Percentiles rank a stretch among this genome's conserved stretches.
These are phyloP conservation scores for Linanthus parryae DNA, from an alignment of 148 eudicot genomes.

Conservation along the genomic window DNA sequence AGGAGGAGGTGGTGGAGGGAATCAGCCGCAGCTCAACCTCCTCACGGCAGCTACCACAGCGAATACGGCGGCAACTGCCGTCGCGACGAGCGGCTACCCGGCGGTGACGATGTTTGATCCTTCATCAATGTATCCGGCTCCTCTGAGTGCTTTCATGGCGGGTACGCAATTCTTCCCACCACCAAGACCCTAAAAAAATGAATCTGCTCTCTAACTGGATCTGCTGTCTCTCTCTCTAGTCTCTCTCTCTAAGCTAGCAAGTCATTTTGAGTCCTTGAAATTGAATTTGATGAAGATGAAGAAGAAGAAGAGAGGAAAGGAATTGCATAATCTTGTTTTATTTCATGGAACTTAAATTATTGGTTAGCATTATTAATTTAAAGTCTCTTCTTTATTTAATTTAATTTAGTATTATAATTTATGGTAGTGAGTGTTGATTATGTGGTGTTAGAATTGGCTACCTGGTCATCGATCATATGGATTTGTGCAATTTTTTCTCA, in stretches of 20 bases:
- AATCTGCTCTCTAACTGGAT: not conserved
- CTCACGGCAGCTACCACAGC: conserved; percentile 17
- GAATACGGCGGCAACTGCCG: conserved; percentile 5
- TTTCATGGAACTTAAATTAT: too few relatives aligned
- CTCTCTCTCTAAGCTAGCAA: too few relatives aligned
- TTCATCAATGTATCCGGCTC: conserved; percentile 41
- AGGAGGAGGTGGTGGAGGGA: conserved; percentile 7
- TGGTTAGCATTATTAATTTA: too few relatives aligned
- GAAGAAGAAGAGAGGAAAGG: not conserved
- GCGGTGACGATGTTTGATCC: conserved; percentile 29
- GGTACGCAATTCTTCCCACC: conserved; percentile 96
- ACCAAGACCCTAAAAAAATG: conserved; percentile 49
- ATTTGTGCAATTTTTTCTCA: conserved; percentile 27
- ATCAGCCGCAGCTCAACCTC: conserved; percentile 22
- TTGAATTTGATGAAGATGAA: conserved; percentile 1
- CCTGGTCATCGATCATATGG: conserved; percentile 28
- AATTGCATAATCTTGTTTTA: not conserved
- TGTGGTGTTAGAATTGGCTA: not conserved
- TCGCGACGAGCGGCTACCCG: conserved; percentile 5
- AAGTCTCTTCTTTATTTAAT: too few relatives aligned
- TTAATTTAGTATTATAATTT: not conserved
- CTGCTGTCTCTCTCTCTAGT: not conserved
- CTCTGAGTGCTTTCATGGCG: conserved; percentile 68
- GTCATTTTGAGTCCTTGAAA: too few relatives aligned
- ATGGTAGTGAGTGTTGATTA: not conserved